phyloP scores from a whole-genome alignment of 129 eudicot species.

The Pulicaria dysenterica region DNA sequence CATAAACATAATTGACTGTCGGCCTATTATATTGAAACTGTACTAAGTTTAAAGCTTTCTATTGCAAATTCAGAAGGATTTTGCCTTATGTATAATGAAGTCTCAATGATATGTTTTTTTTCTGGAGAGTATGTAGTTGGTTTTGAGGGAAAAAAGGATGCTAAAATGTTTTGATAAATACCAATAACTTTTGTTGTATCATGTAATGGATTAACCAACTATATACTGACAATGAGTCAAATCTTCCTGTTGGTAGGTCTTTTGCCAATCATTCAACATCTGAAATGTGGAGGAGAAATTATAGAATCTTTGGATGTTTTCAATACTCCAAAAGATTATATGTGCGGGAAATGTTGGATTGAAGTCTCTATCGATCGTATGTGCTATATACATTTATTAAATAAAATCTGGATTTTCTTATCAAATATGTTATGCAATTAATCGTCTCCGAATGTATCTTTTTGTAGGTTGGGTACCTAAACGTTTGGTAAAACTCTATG shows the following conservation, averaged over 20 bases:
- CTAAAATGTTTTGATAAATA: background rate
- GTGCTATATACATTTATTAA: background rate
- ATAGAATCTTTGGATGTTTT: constrained; percentile 52
- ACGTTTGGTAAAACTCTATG: constrained; percentile 69
- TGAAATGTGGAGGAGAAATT: constrained; percentile 53
- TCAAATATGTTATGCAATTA: constrained; percentile 1
- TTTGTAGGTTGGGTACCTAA: constrained; percentile 76
- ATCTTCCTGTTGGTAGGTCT: constrained; percentile 48
- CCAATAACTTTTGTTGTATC: background rate
- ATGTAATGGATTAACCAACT: background rate
- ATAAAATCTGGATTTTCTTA: background rate
- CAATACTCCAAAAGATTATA: constrained; percentile 42
- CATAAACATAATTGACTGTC: background rate
- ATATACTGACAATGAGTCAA: background rate
- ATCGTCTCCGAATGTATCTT: constrained; percentile 19
- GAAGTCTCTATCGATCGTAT: constrained; percentile 74
- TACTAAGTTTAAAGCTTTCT: background rate
- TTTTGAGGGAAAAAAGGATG: background rate
- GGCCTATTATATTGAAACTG: background rate
- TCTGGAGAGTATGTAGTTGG: background rate
- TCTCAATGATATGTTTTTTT: background rate
- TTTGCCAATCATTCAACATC: constrained; percentile 66
- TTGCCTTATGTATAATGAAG: background rate
- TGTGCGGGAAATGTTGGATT: constrained; percentile 53
- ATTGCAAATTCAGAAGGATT: background rate